phyloP scores from a whole-genome alignment of 305 asterid genomes.

The Rubia tinctorum region DNA sequence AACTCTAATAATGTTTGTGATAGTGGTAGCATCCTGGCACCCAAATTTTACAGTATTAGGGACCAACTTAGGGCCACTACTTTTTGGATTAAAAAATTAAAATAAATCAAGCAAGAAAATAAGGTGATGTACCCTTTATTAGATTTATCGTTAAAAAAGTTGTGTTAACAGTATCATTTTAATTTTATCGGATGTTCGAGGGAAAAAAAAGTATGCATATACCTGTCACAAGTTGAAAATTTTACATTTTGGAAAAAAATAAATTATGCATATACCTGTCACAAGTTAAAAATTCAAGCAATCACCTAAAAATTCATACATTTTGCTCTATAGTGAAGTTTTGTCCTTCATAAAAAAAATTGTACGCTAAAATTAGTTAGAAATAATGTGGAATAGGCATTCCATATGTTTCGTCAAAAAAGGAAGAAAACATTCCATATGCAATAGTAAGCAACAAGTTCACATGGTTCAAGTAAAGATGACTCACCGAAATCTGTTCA shows the following conservation, averaged over 20 bases:
- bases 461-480: not conserved
- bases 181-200: no score
- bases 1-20: not conserved
- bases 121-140: no score
- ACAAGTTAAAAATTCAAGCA: no score
- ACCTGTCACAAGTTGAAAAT: no score
- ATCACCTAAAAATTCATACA: no score
- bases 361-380: not conserved
- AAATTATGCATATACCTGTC: no score
- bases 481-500: not conserved
- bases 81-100: not conserved
- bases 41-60: not conserved
- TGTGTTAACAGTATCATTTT: no score
- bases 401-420: not conserved
- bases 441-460: not conserved
- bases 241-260: no score
- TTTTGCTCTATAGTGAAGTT: not conserved
- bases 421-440: not conserved
- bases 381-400: not conserved
- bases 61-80: constrained; percentile 1
- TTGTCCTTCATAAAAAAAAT: not conserved
- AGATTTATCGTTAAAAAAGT: no score
- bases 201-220: no score
- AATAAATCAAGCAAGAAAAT: not conserved
- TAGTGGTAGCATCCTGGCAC: not conserved